phyloP scores from a whole-genome alignment of 352 stramenopile genomes.

The Phytophthora hibernalis region DNA sequence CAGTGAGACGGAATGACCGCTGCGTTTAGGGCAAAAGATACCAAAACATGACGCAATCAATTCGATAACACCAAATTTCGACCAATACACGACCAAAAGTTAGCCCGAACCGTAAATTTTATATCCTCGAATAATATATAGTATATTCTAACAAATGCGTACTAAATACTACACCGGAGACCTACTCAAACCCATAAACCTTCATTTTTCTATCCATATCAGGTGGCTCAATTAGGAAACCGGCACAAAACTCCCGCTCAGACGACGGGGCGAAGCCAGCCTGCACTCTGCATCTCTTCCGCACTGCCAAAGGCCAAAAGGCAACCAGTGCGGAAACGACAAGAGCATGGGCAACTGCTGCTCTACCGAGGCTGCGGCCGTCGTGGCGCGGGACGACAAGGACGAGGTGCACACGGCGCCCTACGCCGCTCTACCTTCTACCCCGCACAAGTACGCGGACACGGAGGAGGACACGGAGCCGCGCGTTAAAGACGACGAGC shows the following conservation, averaged over 20 bases:
- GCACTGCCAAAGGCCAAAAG: conserved; percentile 22
- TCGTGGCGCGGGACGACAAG: conserved; percentile 39
- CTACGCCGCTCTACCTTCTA: conserved; percentile 25
- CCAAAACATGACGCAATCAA: background rate
- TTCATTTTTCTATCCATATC: too few species aligned
- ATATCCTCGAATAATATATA: too few species aligned
- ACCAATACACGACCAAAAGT: too few species aligned
- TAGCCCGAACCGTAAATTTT: too few species aligned
- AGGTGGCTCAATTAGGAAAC: too few species aligned
- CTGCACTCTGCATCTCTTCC: conserved; percentile 20
- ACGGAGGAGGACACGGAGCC: conserved; percentile 35
- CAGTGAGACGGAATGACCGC: background rate
- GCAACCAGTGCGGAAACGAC: conserved; percentile 36
- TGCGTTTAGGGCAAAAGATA: background rate
- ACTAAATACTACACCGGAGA: too few species aligned
- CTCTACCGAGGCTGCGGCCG: conserved; percentile 66
- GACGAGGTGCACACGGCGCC: conserved; percentile 26
- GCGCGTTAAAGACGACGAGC: conserved; percentile 26
- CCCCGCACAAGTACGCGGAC: conserved; percentile 32
- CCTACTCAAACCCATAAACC: too few species aligned
- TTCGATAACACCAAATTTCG: background rate
- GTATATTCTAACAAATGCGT: too few species aligned
- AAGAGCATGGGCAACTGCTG: conserved; percentile 80
- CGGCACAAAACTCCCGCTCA: background rate
- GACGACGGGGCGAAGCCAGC: conserved; percentile 26